phyloP scores from a whole-genome alignment of 73 alveolate genomes.

The Paraurostyla sp. region DNA sequence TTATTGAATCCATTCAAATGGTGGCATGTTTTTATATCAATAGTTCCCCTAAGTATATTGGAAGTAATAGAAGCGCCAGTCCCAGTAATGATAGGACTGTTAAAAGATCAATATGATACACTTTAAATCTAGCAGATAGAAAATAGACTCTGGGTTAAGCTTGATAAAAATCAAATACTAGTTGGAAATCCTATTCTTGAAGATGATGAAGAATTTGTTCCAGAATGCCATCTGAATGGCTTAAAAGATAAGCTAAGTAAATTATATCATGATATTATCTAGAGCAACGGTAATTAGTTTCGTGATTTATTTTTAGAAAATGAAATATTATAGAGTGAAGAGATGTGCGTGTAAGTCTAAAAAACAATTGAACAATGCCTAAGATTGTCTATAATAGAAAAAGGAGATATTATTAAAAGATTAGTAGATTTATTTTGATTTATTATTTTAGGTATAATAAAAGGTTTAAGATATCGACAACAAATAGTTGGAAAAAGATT shows the following conservation, averaged over 20 bases:
- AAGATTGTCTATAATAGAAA: neutral
- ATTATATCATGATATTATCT: neutral
- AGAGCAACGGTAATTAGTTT: neutral
- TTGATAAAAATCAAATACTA: neutral
- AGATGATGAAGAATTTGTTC: constrained; percentile 4
- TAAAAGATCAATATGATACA: constrained; percentile 28
- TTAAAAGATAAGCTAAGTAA: neutral
- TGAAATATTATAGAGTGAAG: constrained; percentile 3
- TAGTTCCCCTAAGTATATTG: constrained; percentile 67
- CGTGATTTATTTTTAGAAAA: neutral
- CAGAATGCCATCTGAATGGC: neutral
- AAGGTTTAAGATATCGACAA: neutral
- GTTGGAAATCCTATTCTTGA: neutral
- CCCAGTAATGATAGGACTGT: constrained; percentile 74
- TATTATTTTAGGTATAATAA: neutral
- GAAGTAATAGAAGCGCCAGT: constrained; percentile 82
- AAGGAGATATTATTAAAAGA: neutral
- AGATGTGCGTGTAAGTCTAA: neutral
- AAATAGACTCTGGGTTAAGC: constrained; percentile 3
- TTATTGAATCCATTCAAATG: constrained; percentile 75
- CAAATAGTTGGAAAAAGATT: neutral
- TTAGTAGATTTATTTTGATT: neutral
- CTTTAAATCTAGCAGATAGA: neutral
- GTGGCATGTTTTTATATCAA: constrained; percentile 78
- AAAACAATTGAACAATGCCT: neutral